These are phyloP conservation scores for Perkinsus chesapeaki DNA, from an alignment of 169 alveolate genomes.

Conservation along the genomic window DNA sequence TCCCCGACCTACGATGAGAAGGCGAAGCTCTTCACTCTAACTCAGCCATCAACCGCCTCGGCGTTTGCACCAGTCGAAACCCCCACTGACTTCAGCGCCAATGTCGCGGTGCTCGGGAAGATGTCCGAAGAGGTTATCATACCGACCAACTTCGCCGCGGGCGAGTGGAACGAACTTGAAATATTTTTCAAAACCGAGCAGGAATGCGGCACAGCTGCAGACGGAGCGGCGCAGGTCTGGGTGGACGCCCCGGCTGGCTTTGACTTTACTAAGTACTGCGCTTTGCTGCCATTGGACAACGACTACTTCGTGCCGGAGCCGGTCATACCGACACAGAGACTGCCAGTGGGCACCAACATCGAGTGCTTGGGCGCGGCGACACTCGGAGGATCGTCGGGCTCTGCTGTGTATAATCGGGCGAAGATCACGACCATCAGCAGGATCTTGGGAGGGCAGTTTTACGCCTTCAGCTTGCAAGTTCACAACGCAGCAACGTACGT, in stretches of 20 bases:
- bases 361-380: not conserved
- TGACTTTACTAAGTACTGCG: not conserved
- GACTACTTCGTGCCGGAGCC: not conserved
- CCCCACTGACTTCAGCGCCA: not conserved
- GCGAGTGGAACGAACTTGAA: conserved; percentile 5
- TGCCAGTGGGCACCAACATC: not conserved
- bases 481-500: not conserved
- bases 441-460: not conserved
- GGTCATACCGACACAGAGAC: not conserved
- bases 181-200: conserved; percentile 12
- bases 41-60: not conserved
- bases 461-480: not conserved
- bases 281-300: not conserved
- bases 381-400: not conserved
- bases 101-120: conserved; percentile 13
- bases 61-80: not conserved
- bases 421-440: not conserved
- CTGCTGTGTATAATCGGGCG: not conserved
- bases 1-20: not conserved
- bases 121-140: conserved; percentile 8
- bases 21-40: not conserved
- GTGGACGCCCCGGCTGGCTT: not conserved
- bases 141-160: not conserved
- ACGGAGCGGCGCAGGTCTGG: not conserved
- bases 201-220: not conserved